These are phyloP conservation scores for Lentinula lateritia DNA, from an alignment of 768 basidiomycete genomes.

Conservation along the genomic window DNA sequence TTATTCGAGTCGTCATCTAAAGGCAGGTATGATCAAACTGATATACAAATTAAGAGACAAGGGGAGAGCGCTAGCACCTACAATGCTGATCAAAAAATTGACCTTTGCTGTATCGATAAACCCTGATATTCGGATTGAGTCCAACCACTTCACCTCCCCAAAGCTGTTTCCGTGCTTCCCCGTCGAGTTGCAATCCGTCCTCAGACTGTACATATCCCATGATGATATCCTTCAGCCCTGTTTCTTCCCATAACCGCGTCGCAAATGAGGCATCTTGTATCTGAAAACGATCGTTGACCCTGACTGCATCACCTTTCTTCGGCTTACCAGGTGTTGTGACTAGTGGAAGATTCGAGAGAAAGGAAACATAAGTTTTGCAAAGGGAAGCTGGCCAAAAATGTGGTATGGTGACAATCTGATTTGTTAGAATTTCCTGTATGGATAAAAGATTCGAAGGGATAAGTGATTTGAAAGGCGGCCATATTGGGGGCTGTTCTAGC, in stretches of 20 bases:
- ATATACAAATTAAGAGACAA: background rate
- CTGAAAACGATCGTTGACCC: conserved; percentile 3
- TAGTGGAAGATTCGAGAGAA: background rate
- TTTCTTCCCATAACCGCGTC: conserved; percentile 2
- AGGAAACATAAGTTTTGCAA: conserved; percentile 2
- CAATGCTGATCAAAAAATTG: conserved; percentile 5
- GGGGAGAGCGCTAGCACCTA: background rate
- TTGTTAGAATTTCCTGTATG: background rate
- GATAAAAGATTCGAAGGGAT: background rate
- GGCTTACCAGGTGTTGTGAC: conserved; percentile 2
- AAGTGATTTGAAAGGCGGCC: background rate
- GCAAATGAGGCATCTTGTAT: conserved; percentile 1
- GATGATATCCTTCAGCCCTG: background rate
- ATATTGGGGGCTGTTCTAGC: background rate
- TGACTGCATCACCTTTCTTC: conserved; percentile 4
- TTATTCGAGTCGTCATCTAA: conserved; percentile 3
- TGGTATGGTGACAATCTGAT: background rate
- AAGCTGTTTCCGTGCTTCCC: background rate
- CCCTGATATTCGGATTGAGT: conserved; percentile 1
- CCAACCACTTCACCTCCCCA: conserved; percentile 3
- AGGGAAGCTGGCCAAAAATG: conserved; percentile 1
- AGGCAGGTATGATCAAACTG: no score
- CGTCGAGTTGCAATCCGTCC: background rate
- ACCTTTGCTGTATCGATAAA: conserved; percentile 3
- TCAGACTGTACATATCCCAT: conserved; percentile 1